Conservation (phyloP, 2,329 filamentous ascomycete species). For the Verticillium nonalfalfae region DNA sequence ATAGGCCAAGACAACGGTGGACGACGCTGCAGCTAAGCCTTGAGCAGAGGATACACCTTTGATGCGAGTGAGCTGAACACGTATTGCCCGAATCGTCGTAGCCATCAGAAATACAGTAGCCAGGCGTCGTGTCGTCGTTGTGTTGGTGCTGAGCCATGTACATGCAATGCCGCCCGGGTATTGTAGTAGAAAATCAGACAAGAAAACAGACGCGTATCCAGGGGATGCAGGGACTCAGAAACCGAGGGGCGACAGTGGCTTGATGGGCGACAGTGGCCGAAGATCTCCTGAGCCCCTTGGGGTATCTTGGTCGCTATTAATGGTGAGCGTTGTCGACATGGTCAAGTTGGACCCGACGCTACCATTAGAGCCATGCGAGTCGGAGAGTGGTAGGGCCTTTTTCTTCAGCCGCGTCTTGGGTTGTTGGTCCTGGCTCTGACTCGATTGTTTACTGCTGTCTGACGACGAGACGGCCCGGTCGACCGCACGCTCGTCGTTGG, state of each 20-base stretch:
- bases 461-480: slow-evolving; percentile 46
- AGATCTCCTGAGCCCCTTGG: slow-evolving; percentile 34
- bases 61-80: no score
- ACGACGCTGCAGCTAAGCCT: neutral
- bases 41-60: neutral
- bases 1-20: neutral
- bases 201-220: slow-evolving; percentile 9
- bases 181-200: neutral
- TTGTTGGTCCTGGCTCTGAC: slow-evolving; percentile 16
- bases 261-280: slow-evolving; percentile 57
- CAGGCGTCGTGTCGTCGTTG: slow-evolving; percentile 27
- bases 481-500: slow-evolving; percentile 16
- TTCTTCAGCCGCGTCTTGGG: slow-evolving; percentile 33
- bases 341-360: slow-evolving; percentile 37
- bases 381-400: slow-evolving; percentile 32
- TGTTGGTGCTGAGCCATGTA: slow-evolving; percentile 7
- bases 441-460: slow-evolving; percentile 53
- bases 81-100: neutral
- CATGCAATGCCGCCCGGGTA: slow-evolving; percentile 10
- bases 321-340: slow-evolving; percentile 38
- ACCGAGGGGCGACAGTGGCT: slow-evolving; percentile 57
- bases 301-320: slow-evolving; percentile 32
- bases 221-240: slow-evolving; percentile 29
- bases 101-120: slow-evolving; percentile 17
- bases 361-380: slow-evolving; percentile 36